Evolutionary conservation across 768 basidiomycete species (phyloP), one percentile per base, ranked within the genome.

Genomic region (Tephrocybe sp.): DNA sequence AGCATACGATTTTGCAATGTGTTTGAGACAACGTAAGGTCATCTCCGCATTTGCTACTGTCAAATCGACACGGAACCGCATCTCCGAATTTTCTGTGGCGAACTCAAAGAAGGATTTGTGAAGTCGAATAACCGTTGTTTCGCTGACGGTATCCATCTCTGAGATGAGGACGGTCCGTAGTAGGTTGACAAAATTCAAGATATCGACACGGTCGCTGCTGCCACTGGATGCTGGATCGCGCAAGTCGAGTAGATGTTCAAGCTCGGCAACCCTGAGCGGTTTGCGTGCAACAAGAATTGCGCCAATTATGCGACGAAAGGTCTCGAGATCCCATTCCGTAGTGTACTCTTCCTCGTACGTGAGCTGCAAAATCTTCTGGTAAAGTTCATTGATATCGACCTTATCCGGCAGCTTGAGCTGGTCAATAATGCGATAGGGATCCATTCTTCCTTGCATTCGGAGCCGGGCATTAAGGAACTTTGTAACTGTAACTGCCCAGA

Each of bases 331-430:
- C 28, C 43, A 32, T 2, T 41, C 21, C 15, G 34, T 12, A 15
- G 34, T n/a, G n/a, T n/a, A n/a, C 4, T 36, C 28, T 10, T n/a
- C 28, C 7, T n/a, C 28, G 32, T 44, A 30, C 8, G 28, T 44
- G 3, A 21, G 8, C 28, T 44, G 43, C 15, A 44, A 17, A 11
- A 43, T 56, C 23, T 17, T 26, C 9, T 18, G 17, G 41, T 59
- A 59, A 24, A 59, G 34, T 9, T 21, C 32, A 48, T 56, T 50
- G 36, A 59, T 54, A 38, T 54, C 55, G 8, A 17, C 39, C 51
- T 18, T 53, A 32, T 15, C 21, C 24, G 37, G 26, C 10, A 30
- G 43, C 25, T 50, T 53, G 23, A 59, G 36, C 6, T 30, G 20
- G 23, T 59, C 50, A 25, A 56, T 34, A 10, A 59, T 17, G 2